Conservation (phyloP, 208 protist species). For the Leishmania tropica region DNA sequence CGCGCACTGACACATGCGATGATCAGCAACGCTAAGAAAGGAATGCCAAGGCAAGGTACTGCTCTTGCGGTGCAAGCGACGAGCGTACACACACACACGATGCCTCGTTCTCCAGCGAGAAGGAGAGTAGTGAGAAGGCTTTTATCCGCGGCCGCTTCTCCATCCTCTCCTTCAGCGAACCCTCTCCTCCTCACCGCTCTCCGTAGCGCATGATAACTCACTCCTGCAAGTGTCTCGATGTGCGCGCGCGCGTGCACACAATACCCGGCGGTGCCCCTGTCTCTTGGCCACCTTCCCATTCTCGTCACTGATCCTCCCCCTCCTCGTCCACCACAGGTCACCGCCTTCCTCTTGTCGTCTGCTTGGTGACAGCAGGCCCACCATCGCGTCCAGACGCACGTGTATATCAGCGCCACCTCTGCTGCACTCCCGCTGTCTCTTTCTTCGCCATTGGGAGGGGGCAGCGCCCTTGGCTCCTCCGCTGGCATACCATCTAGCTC, state of each 20-base stretch:
- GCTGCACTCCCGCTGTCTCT: background rate
- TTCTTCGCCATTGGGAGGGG: background rate
- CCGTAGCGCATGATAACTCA: background rate
- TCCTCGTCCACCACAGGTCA: background rate
- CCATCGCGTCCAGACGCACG: background rate
- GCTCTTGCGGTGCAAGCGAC: background rate
- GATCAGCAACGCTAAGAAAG: background rate
- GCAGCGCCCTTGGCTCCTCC: background rate
- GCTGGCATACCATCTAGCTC: background rate
- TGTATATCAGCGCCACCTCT: background rate
- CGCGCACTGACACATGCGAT: background rate
- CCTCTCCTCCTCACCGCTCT: background rate
- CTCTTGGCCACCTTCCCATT: background rate
- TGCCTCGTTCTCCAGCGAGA: background rate
- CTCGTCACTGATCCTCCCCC: background rate
- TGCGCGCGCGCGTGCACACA: background rate
- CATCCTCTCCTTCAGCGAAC: conserved; percentile 1
- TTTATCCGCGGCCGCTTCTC: background rate
- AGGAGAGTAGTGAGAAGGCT: background rate
- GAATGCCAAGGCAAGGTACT: background rate
- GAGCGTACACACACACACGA: no score
- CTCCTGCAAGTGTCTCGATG: background rate
- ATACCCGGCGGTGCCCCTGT: background rate
- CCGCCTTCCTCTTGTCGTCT: background rate
- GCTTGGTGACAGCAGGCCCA: background rate